phyloP scores from a whole-genome alignment of 768 basidiomycete species.

The Dioszegia crocea region DNA sequence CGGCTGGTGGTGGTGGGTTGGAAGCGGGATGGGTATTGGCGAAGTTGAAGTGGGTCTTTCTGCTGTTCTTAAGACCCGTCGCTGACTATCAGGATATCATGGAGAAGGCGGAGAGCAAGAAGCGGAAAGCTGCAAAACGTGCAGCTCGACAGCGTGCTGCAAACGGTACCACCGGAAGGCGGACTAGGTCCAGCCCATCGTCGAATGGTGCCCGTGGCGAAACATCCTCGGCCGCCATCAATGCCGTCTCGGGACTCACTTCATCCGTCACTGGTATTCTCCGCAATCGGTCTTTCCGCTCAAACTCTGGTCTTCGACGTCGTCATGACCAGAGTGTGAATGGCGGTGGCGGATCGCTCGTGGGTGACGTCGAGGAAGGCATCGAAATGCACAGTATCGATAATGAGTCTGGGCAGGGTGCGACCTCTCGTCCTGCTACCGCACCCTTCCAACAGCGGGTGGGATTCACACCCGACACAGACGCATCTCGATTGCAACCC shows the following conservation, averaged over 20 bases:
- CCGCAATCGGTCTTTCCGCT: slow-evolving; percentile 15
- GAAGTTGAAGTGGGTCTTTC: slow-evolving; percentile 57
- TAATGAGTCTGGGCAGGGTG: neutral
- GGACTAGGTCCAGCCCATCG: neutral
- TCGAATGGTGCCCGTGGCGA: neutral
- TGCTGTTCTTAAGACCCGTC: neutral
- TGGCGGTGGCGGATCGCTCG: neutral
- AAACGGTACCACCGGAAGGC: neutral
- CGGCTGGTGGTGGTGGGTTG: slow-evolving; percentile 99
- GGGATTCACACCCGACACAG: slow-evolving; percentile 3
- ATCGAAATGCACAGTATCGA: slow-evolving; percentile 13
- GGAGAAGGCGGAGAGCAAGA: slow-evolving; percentile 38
- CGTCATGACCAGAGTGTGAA: slow-evolving; percentile 4
- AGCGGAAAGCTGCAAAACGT: slow-evolving; percentile 34
- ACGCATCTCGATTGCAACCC: neutral
- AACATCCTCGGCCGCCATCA: slow-evolving; percentile 17
- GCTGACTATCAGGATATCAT: slow-evolving; percentile 33
- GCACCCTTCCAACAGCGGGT: neutral
- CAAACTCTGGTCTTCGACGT: slow-evolving; percentile 18
- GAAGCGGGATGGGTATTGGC: slow-evolving; percentile 67
- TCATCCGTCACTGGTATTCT: slow-evolving; percentile 35
- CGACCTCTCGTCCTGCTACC: neutral
- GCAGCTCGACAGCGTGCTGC: slow-evolving; percentile 26
- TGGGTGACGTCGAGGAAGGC: slow-evolving; percentile 24
- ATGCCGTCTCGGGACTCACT: slow-evolving; percentile 25